These are phyloP conservation scores for Hanseniaspora sp. DNA, from an alignment of 1,139 yeast species.

Conservation along the genomic window DNA sequence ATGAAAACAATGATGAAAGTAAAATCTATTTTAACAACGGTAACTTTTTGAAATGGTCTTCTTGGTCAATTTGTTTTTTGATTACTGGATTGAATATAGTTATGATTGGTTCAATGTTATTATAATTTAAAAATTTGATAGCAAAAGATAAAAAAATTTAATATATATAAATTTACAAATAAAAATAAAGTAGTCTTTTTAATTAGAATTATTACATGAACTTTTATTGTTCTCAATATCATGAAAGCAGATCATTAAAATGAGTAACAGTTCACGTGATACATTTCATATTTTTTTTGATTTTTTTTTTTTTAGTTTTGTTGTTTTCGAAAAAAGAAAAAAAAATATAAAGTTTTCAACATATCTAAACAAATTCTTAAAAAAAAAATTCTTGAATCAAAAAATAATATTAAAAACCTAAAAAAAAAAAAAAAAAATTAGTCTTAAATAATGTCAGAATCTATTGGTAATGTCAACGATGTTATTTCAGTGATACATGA, in stretches of 20 bases:
- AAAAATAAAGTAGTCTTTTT: too few relatives aligned
- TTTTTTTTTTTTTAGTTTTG: too few relatives aligned
- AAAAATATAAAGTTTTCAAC: neutral
- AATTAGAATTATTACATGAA: too few relatives aligned
- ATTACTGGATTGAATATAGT: conserved; percentile 8
- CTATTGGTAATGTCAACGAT: neutral
- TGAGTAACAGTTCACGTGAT: too few relatives aligned
- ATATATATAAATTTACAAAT: neutral
- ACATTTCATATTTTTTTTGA: too few relatives aligned
- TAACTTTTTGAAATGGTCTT: neutral
- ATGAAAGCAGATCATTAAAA: too few relatives aligned
- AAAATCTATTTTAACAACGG: conserved; percentile 6
- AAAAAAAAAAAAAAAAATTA: neutral
- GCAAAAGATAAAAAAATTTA: too few relatives aligned
- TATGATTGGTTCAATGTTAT: conserved; percentile 6
- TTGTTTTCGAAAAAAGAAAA: neutral
- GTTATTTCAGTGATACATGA: neutral
- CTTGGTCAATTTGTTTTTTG: conserved; percentile 8
- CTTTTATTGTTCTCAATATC: too few relatives aligned
- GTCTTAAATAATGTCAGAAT: neutral
- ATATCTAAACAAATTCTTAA: neutral
- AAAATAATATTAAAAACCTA: neutral
- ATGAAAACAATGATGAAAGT: neutral
- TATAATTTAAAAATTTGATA: too few relatives aligned
- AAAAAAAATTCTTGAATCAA: neutral